Evolutionary conservation across 176 grass and related monocot species (phyloP).

Genomic region (Carex scoparia): DNA sequence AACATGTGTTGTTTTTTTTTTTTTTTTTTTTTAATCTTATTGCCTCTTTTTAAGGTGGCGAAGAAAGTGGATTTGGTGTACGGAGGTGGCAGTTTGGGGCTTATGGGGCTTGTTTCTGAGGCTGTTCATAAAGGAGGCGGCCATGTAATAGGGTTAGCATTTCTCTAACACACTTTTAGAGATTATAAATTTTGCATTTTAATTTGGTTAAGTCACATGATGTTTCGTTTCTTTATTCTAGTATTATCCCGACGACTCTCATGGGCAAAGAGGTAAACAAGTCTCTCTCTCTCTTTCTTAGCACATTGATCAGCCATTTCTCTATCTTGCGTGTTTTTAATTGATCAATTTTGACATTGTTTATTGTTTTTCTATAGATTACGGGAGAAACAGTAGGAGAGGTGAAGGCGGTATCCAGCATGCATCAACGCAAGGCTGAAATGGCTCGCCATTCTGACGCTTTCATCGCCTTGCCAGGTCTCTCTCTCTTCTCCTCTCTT

Average conservation of each 20-base stretch:
- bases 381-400: slow-evolving; percentile 86
- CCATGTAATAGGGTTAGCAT: slow-evolving; percentile 70
- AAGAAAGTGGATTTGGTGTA: slow-evolving; percentile 89
- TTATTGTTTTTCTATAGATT: slow-evolving; percentile 29
- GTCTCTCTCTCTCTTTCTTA: neutral
- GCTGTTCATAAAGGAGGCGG: slow-evolving; percentile 84
- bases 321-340: neutral
- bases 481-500: neutral
- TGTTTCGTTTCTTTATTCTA: neutral
- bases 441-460: slow-evolving; percentile 85
- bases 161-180: neutral
- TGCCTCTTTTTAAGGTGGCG: slow-evolving; percentile 42
- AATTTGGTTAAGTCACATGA: neutral
- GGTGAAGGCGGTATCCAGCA: slow-evolving; percentile 63
- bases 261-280: slow-evolving; percentile 78
- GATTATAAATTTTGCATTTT: neutral
- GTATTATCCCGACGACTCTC: slow-evolving; percentile 70
- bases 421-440: slow-evolving; percentile 97
- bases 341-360: neutral
- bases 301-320: neutral
- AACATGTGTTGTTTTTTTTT: neutral
- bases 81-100: slow-evolving; percentile 79
- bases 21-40: neutral
- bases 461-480: slow-evolving; percentile 89
- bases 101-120: slow-evolving; percentile 88